phyloP scores from a whole-genome alignment of 495 filamentous ascomycete species.

The Daldinia caldariorum region DNA sequence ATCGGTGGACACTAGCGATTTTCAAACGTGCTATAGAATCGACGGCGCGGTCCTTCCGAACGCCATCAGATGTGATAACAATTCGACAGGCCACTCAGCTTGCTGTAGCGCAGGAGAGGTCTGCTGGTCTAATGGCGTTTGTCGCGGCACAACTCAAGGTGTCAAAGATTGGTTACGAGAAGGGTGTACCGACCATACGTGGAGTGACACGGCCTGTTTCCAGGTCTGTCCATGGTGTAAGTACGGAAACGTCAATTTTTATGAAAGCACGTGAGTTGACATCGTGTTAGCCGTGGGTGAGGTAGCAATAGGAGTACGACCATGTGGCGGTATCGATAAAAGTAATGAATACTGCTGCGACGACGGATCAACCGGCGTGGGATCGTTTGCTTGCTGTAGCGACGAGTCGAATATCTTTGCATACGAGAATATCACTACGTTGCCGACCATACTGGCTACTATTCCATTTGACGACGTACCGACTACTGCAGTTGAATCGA shows the following conservation, averaged over 20 bases:
- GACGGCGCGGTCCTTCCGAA: not conserved
- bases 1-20: constrained; percentile 9
- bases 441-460: constrained; percentile 27
- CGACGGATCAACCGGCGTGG: constrained; percentile 16
- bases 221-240: constrained; percentile 26
- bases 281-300: not conserved
- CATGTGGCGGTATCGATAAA: constrained; percentile 24
- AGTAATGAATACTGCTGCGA: constrained; percentile 32
- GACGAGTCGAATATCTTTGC: constrained; percentile 11
- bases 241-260: not conserved
- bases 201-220: constrained; percentile 22
- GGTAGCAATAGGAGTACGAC: not conserved
- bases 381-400: constrained; percentile 33
- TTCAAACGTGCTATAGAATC: constrained; percentile 22
- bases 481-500: not conserved
- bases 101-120: constrained; percentile 16
- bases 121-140: constrained; percentile 34
- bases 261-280: not conserved
- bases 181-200: constrained; percentile 26
- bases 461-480: not conserved
- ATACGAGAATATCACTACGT: constrained; percentile 19
- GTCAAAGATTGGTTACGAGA: constrained; percentile 15
- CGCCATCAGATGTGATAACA: constrained; percentile 20
- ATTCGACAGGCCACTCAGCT: constrained; percentile 22
- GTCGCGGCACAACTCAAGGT: not conserved